Evolutionary conservation across 2,329 filamentous ascomycete species (phyloP).

Genomic region (Dothistroma septosporum): DNA sequence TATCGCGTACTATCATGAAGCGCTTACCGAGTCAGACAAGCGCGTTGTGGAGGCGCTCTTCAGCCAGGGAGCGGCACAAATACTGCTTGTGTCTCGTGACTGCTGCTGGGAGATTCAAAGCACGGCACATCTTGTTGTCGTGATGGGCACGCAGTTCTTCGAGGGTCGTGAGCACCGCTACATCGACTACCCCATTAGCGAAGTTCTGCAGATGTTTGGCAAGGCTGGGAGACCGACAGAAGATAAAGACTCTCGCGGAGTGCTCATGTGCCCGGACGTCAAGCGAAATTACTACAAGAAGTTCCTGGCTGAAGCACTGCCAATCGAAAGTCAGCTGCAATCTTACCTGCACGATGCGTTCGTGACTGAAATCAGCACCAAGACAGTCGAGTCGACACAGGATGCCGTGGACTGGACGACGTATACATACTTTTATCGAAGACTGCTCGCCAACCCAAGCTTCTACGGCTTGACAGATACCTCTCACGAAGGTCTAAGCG

Average conservation of each 20-base stretch:
- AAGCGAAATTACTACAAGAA: slow-evolving; percentile 99
- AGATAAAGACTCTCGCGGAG: slow-evolving; percentile 78
- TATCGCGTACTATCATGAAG: slow-evolving; percentile 96
- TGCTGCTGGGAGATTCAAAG: slow-evolving; percentile 93
- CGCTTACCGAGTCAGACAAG: slow-evolving; percentile 81
- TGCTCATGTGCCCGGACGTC: slow-evolving; percentile 92
- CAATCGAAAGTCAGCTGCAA: slow-evolving; percentile 90
- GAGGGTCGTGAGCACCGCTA: slow-evolving; percentile 96
- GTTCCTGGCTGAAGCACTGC: slow-evolving; percentile 91
- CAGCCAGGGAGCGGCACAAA: slow-evolving; percentile 81
- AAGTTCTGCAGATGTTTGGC: slow-evolving; percentile 96
- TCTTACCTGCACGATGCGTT: slow-evolving; percentile 92
- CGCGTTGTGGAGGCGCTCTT: slow-evolving; percentile 91
- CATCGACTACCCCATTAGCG: slow-evolving; percentile 89
- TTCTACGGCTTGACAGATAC: slow-evolving; percentile 89
- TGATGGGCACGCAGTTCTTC: slow-evolving; percentile 98
- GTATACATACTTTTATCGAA: slow-evolving; percentile 96
- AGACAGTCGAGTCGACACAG: slow-evolving; percentile 90
- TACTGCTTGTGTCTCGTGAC: slow-evolving; percentile 76
- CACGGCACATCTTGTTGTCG: slow-evolving; percentile 82
- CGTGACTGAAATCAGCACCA: slow-evolving; percentile 93
- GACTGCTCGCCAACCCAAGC: slow-evolving; percentile 89
- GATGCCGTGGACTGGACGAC: slow-evolving; percentile 98
- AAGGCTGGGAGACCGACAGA: slow-evolving; percentile 75
- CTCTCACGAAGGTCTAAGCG: slow-evolving; percentile 87